Conservation (phyloP, 2,329 filamentous ascomycete species). For the Colletotrichum liaoningense region DNA sequence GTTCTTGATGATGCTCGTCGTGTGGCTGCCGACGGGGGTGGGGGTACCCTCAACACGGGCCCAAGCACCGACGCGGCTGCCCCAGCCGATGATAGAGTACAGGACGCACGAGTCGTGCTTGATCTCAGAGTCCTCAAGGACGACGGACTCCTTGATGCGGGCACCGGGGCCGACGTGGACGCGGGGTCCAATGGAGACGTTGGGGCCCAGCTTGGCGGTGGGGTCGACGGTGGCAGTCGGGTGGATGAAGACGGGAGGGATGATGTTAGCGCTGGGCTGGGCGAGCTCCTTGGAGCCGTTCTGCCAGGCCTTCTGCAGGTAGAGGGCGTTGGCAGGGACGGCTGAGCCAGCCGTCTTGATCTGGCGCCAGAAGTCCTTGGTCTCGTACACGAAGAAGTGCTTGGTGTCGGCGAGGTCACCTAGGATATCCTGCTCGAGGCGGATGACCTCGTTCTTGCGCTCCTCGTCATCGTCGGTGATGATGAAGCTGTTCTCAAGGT, state of each 20-base stretch:
- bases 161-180: slow-evolving; percentile 86
- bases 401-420: slow-evolving; percentile 96
- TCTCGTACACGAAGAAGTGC: slow-evolving; percentile 98
- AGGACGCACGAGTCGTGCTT: slow-evolving; percentile 96
- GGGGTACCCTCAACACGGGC: slow-evolving; percentile 96
- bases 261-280: slow-evolving; percentile 84
- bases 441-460: slow-evolving; percentile 86
- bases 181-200: slow-evolving; percentile 95
- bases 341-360: slow-evolving; percentile 99
- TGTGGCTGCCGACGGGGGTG: slow-evolving; percentile 87
- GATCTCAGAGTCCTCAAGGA: slow-evolving; percentile 94
- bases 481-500: slow-evolving; percentile 77
- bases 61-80: slow-evolving; percentile 96
- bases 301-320: slow-evolving; percentile 94
- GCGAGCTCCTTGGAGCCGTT: slow-evolving; percentile 84
- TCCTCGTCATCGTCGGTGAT: slow-evolving; percentile 67
- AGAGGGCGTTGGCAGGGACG: slow-evolving; percentile 95
- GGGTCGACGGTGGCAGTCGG: slow-evolving; percentile 91
- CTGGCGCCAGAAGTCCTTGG: slow-evolving; percentile 99
- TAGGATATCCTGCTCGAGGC: slow-evolving; percentile 96
- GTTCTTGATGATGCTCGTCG: slow-evolving; percentile 95
- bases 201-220: slow-evolving; percentile 95
- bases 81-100: slow-evolving; percentile 97
- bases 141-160: slow-evolving; percentile 94
- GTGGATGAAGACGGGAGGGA: slow-evolving; percentile 95